phyloP scores from a whole-genome alignment of 441 rosid genomes.

The Arabidopsis hybrid region DNA sequence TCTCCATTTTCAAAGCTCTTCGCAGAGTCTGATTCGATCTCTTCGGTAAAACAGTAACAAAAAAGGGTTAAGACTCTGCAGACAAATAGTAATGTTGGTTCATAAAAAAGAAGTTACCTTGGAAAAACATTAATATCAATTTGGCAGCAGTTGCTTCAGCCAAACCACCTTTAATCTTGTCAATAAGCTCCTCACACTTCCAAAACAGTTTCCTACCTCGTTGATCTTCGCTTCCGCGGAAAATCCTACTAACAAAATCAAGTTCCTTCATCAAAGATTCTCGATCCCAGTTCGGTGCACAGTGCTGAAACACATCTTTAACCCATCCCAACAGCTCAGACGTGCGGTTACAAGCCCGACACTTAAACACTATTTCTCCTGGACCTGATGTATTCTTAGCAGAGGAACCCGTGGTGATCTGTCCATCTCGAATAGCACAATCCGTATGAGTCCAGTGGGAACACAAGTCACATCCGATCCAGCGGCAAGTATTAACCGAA shows the following conservation, averaged over 20 bases:
- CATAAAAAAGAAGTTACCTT: slow-evolving; percentile 53
- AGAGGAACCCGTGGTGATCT: slow-evolving; percentile 75
- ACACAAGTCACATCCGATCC: slow-evolving; percentile 96
- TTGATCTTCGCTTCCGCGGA: slow-evolving; percentile 84
- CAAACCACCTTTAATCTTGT: slow-evolving; percentile 82
- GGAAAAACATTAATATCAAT: slow-evolving; percentile 73
- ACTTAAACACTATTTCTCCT: slow-evolving; percentile 83
- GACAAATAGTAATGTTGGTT: neutral
- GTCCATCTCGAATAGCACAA: slow-evolving; percentile 93
- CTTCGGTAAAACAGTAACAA: slow-evolving; percentile 45
- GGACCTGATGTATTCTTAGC: slow-evolving; percentile 69
- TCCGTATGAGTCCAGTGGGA: slow-evolving; percentile 99
- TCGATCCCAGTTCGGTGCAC: slow-evolving; percentile 87
- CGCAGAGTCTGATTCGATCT: slow-evolving; percentile 69
- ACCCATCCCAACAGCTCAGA: slow-evolving; percentile 98
- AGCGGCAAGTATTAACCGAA: slow-evolving; percentile 94
- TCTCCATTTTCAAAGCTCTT: slow-evolving; percentile 79
- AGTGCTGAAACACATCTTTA: slow-evolving; percentile 94
- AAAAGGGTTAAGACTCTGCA: neutral
- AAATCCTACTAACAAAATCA: slow-evolving; percentile 86
- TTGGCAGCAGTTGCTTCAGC: slow-evolving; percentile 77
- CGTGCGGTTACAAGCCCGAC: slow-evolving; percentile 89
- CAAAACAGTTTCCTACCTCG: slow-evolving; percentile 86
- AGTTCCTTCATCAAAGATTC: slow-evolving; percentile 86
- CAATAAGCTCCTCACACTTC: slow-evolving; percentile 86